Percentiles rank a stretch among this genome's conserved stretches.
phyloP scores from a whole-genome alignment of 345 rosid species.

The Trapa bicornis region DNA sequence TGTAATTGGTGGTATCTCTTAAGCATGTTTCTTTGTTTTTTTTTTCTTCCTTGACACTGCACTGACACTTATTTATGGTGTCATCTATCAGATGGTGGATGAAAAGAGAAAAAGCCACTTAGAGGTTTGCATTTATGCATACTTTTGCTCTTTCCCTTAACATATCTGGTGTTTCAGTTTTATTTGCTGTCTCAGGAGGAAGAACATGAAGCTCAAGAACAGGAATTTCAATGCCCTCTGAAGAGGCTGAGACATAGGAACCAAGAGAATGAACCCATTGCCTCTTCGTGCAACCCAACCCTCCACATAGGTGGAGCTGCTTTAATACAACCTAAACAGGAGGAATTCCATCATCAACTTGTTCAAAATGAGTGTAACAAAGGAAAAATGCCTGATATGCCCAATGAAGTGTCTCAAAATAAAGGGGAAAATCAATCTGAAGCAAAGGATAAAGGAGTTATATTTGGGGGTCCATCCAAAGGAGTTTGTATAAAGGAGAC shows the following conservation, averaged over 20 bases:
- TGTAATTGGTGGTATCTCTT: constrained; percentile 1
- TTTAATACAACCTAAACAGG: constrained; percentile 23
- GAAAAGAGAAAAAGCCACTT: constrained; percentile 17
- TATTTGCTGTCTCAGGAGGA: constrained; percentile 7
- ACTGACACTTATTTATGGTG: neutral
- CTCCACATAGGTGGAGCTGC: constrained; percentile 16
- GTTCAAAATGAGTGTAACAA: constrained; percentile 12
- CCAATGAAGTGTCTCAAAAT: constrained; percentile 1
- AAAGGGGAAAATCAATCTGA: constrained; percentile 7
- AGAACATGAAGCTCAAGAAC: constrained; percentile 27
- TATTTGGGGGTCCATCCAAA: constrained; percentile 27
- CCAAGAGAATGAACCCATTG: constrained; percentile 25
- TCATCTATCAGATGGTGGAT: constrained; percentile 26
- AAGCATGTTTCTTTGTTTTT: neutral
- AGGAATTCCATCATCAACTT: constrained; percentile 12
- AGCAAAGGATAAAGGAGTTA: constrained; percentile 23
- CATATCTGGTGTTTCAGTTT: neutral
- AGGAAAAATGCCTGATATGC: constrained; percentile 11
- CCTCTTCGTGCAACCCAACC: constrained; percentile 14
- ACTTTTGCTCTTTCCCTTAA: neutral
- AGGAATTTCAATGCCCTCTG: constrained; percentile 47
- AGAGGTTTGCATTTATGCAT: constrained; percentile 23
- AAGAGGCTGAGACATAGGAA: constrained; percentile 53
- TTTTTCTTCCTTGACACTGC: constrained; percentile 1
- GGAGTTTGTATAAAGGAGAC: constrained; percentile 20